Evolutionary conservation across 2,329 filamentous ascomycete species (phyloP), one percentile per base, ranked within the genome.

Genomic region (Stenocarpella maydis): DNA sequence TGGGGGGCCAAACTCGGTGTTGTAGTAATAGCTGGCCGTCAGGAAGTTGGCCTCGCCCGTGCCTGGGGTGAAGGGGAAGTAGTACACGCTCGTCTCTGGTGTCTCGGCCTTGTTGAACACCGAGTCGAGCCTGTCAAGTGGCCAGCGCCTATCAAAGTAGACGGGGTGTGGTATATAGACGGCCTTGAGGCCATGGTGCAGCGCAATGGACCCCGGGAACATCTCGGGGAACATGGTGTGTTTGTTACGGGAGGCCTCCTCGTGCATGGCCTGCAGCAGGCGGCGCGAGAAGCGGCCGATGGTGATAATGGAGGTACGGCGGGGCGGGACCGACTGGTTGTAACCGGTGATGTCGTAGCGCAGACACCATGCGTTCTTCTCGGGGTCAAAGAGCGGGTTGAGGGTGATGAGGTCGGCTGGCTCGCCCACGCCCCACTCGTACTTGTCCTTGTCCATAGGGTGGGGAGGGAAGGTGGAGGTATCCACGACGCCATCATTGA

Each of bases 151-250:
- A 78, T 95, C 92, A 75, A 94, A 93, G 78, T 90, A 95, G 58
- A 95, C 88, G 1, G 92, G 92, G 78, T 94, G 92, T 14, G 92
- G 92, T 12, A 89, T 91, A 75, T 91, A 93, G 5, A 94, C 91
- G 7, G 91, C 89, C 80, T 95, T 95, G 63, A 95, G 83, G 10
- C 93, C 92, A 76, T 96, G 92, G 72, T 94, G 87, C 28, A 95
- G 84, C 0, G 91, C 88, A 34, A 91, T 87, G 0, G 91, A 91
- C 65, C 91, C 90, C 0, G 92, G 89, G 71, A 90, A 92, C 92
- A 95, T 94, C 77, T 95, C 92, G 0, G 92, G 92, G 69, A 91
- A 91, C 75, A 95, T 89, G 74, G 81, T 86, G 77, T 94, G 91
- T 75, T 92, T 91, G 73, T 91, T 91, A 17, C 87, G 85, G 72